Conservation (phyloP, 2,329 filamentous ascomycete genomes). For the Nemania sp. region DNA sequence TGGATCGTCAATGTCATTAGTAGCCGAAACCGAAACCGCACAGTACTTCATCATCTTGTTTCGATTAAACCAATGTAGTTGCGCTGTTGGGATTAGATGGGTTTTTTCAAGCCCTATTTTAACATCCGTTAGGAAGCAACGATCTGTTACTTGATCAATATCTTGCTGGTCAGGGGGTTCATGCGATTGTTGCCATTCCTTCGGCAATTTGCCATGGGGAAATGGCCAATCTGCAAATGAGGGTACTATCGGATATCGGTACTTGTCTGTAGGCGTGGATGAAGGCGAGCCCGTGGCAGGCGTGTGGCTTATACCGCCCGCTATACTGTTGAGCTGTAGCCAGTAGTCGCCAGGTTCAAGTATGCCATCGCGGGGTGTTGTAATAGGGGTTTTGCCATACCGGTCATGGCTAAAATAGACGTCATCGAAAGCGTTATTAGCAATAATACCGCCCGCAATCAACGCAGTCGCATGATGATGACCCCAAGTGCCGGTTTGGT, state of each 20-base stretch:
- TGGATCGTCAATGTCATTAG: background rate
- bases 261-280: constrained; percentile 1
- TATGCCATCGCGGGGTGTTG: constrained; percentile 3
- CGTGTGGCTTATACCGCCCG: background rate
- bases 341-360: constrained; percentile 14
- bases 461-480: constrained; percentile 1
- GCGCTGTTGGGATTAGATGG: constrained; percentile 6
- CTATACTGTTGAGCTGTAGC: constrained; percentile 13
- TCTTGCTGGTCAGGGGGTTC: background rate
- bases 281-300: background rate
- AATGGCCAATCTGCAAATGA: constrained; percentile 19
- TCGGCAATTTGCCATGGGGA: constrained; percentile 14
- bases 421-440: background rate
- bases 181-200: constrained; percentile 11
- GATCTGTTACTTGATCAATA: background rate
- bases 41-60: constrained; percentile 7
- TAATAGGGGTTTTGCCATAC: background rate
- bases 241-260: constrained; percentile 24
- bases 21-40: background rate
- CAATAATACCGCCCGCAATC: background rate
- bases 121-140: constrained; percentile 14
- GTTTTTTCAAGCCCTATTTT: constrained; percentile 7
- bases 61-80: constrained; percentile 9
- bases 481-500: background rate
- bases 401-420: background rate